Conservation (phyloP, 2,329 filamentous ascomycete species). For the Stagonosporopsis vannaccii region DNA sequence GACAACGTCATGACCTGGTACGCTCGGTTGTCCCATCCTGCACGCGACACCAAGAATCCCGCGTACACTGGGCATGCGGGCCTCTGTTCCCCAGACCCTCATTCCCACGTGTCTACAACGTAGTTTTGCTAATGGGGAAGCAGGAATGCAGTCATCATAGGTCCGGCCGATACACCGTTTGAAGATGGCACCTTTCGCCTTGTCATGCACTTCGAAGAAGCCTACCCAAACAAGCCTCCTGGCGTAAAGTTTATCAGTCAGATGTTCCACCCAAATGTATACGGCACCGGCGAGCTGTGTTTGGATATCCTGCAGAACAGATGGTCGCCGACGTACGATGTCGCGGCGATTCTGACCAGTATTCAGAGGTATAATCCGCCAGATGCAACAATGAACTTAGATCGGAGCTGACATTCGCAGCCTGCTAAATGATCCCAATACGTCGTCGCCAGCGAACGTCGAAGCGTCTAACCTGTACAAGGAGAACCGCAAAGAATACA, state of each 20-base stretch:
- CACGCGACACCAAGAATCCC: constrained; percentile 35
- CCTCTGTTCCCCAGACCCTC: not conserved
- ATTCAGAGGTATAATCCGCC: constrained; percentile 79
- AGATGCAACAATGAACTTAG: not conserved
- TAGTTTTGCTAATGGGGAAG: constrained; percentile 35
- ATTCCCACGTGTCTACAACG: no score
- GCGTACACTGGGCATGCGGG: not conserved
- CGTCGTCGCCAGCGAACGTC: constrained; percentile 96
- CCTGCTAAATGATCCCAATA: constrained; percentile 96
- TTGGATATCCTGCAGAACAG: constrained; percentile 96
- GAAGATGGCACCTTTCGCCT: constrained; percentile 97
- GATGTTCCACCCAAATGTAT: constrained; percentile 99
- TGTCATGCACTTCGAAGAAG: constrained; percentile 99
- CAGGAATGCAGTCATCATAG: constrained; percentile 99
- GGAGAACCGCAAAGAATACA: constrained; percentile 96
- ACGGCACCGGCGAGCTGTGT: constrained; percentile 94
- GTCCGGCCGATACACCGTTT: constrained; percentile 94
- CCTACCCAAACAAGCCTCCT: constrained; percentile 97
- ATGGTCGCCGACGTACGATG: constrained; percentile 99
- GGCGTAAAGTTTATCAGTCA: constrained; percentile 98
- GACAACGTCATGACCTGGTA: constrained; percentile 98
- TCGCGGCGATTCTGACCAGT: constrained; percentile 94
- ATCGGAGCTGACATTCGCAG: constrained; percentile 57
- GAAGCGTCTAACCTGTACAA: constrained; percentile 99
- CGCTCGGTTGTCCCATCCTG: constrained; percentile 36